These are phyloP conservation scores for Emergomyces pasteurianus DNA, from an alignment of 2,329 filamentous ascomycete genomes.

Conservation along the genomic window DNA sequence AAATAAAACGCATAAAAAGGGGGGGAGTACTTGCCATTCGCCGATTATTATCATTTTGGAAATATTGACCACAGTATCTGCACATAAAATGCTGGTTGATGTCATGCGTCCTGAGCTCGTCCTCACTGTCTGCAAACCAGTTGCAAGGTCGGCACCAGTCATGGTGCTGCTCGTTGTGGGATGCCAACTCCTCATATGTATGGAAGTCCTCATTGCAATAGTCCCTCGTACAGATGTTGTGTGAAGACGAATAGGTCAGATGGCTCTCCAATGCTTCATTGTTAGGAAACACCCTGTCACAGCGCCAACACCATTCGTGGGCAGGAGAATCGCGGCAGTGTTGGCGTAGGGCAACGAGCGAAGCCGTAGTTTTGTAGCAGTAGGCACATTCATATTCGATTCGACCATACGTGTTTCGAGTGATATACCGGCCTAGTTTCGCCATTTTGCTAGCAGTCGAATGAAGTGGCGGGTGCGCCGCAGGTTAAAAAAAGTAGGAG, in stretches of 20 bases:
- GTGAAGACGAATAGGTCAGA: conserved; percentile 1
- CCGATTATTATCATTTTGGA: conserved; percentile 10
- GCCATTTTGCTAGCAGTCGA: background rate
- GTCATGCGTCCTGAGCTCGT: conserved; percentile 9
- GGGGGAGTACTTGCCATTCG: conserved; percentile 10
- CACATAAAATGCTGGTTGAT: conserved; percentile 9
- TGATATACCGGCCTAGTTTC: conserved; percentile 2
- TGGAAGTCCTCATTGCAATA: conserved; percentile 6
- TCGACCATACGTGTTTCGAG: background rate
- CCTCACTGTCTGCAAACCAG: conserved; percentile 5
- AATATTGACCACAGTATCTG: conserved; percentile 6
- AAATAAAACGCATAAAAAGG: too few species aligned
- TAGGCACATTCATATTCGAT: conserved; percentile 5
- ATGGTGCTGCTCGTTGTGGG: background rate
- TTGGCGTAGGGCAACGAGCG: conserved; percentile 1
- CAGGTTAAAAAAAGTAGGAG: too few species aligned
- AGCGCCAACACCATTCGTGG: conserved; percentile 5
- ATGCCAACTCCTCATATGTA: background rate
- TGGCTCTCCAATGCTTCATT: background rate
- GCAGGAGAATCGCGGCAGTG: conserved; percentile 4
- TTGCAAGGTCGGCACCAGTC: conserved; percentile 6
- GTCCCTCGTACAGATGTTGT: conserved; percentile 4
- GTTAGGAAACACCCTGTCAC: conserved; percentile 3
- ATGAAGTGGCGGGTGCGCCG: background rate
- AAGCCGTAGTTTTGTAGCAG: conserved; percentile 1